These are phyloP conservation scores for Lepidium campestre DNA, from an alignment of 441 rosid species.

Conservation along the genomic window DNA sequence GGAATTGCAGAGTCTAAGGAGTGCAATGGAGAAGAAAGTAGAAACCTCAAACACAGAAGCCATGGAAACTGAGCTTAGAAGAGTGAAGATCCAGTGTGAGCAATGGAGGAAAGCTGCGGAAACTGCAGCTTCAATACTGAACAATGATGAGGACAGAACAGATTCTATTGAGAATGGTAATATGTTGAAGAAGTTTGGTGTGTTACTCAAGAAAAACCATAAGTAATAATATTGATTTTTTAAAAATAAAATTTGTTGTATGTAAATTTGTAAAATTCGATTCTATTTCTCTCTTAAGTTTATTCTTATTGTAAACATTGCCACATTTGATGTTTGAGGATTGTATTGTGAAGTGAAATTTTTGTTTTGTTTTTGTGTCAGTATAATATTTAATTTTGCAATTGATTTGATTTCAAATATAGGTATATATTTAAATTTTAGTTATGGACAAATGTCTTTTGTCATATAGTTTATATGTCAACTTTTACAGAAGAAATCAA, in stretches of 20 bases:
- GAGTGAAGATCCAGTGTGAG: conserved; percentile 79
- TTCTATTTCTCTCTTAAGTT: conserved; percentile 4
- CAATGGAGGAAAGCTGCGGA: conserved; percentile 99
- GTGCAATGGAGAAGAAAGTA: conserved; percentile 39
- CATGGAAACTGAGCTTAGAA: conserved; percentile 71
- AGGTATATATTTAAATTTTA: too few species aligned
- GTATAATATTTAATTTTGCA: too few species aligned
- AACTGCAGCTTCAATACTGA: conserved; percentile 87
- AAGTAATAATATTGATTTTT: conserved; percentile 24
- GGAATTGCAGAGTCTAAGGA: conserved; percentile 46
- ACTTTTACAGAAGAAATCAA: too few species aligned
- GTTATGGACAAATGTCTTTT: too few species aligned
- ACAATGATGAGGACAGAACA: conserved; percentile 40
- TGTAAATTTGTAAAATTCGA: conserved; percentile 19
- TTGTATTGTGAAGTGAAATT: neutral
- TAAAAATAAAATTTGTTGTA: neutral
- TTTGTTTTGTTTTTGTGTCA: too few species aligned
- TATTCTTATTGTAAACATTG: neutral
- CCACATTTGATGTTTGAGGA: neutral
- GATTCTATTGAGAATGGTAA: conserved; percentile 59
- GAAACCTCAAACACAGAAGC: conserved; percentile 32
- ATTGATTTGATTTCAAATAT: too few species aligned
- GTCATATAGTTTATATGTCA: too few species aligned
- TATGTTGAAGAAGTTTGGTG: conserved; percentile 87
- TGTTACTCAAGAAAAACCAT: conserved; percentile 85